Evolutionary conservation across 805 yeast genomes (phyloP).

Genomic region (Ascoidea asiatica): DNA sequence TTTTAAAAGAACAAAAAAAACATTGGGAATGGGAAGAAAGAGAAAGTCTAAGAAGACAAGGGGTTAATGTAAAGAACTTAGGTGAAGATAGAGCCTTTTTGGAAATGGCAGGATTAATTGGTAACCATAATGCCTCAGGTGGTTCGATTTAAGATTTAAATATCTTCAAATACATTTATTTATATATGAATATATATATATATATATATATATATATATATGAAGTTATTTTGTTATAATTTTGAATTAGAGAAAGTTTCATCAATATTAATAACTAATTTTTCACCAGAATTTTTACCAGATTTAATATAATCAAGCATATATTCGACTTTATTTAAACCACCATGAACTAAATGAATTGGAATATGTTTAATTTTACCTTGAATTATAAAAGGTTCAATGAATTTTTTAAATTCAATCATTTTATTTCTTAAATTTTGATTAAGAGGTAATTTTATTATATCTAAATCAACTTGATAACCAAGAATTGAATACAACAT

Average conservation of each 20-base stretch:
- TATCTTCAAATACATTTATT: not conserved
- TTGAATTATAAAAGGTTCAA: constrained; percentile 12
- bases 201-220: too few relatives aligned
- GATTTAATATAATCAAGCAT: constrained; percentile 16
- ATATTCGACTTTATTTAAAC: constrained; percentile 18
- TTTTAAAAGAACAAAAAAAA: constrained; percentile 60
- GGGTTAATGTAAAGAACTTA: constrained; percentile 47
- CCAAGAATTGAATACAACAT: not conserved
- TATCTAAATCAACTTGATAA: not conserved
- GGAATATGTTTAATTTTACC: constrained; percentile 22
- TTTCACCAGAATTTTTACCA: constrained; percentile 19
- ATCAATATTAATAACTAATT: constrained; percentile 14
- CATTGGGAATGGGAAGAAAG: constrained; percentile 87
- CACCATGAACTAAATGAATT: constrained; percentile 18
- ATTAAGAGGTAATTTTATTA: not conserved
- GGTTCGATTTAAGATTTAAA: constrained; percentile 24
- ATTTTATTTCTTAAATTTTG: not conserved
- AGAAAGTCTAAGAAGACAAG: constrained; percentile 69
- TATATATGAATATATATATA: too few relatives aligned
- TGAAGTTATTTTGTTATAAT: too few relatives aligned
- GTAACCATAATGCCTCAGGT: constrained; percentile 31
- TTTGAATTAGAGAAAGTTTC: too few relatives aligned
- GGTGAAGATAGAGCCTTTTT: constrained; percentile 78
- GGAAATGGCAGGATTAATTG: constrained; percentile 38
- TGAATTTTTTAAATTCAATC: constrained; percentile 15